A percentile compares a stretch with the other conserved stretches of the same genome.
Evolutionary conservation across 2,329 filamentous ascomycete species (phyloP).

Genomic region (Neocucurbitaria cava): DNA sequence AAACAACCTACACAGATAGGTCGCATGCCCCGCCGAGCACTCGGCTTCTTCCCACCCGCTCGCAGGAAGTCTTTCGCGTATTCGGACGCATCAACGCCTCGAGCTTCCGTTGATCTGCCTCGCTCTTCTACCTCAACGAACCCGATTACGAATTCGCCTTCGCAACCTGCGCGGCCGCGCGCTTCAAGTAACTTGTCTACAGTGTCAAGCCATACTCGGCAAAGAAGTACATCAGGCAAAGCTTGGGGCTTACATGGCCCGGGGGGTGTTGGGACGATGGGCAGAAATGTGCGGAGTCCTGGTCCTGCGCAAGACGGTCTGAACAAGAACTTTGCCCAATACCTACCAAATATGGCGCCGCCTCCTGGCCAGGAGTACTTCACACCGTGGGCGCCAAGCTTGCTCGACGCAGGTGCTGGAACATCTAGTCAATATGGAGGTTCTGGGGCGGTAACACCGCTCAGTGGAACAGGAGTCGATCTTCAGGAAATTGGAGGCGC

Average conservation of each 20-base stretch:
- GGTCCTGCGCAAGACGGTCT: constrained; percentile 85
- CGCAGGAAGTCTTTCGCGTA: constrained; percentile 82
- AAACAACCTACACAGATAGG: constrained; percentile 81
- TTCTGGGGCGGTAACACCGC: constrained; percentile 38
- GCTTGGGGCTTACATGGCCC: constrained; percentile 73
- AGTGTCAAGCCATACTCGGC: constrained; percentile 44
- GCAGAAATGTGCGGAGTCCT: constrained; percentile 71
- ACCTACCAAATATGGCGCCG: constrained; percentile 76
- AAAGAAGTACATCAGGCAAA: constrained; percentile 47
- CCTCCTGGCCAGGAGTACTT: constrained; percentile 64
- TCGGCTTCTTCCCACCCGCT: constrained; percentile 91
- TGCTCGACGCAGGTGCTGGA: constrained; percentile 42
- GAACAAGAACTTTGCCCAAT: constrained; percentile 83
- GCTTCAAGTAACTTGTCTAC: constrained; percentile 49
- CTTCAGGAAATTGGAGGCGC: constrained; percentile 86
- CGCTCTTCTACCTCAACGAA: constrained; percentile 52
- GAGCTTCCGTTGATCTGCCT: constrained; percentile 68
- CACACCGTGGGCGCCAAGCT: constrained; percentile 48
- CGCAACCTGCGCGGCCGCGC: constrained; percentile 44
- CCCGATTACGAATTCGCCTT: constrained; percentile 44
- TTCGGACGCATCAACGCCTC: constrained; percentile 70
- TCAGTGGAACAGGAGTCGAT: constrained; percentile 47
- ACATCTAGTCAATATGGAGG: constrained; percentile 34
- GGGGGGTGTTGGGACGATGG: constrained; percentile 86
- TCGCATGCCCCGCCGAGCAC: constrained; percentile 76